Evolutionary conservation across 352 stramenopile species (phyloP).

Genomic region (Pythium oligandrum): DNA sequence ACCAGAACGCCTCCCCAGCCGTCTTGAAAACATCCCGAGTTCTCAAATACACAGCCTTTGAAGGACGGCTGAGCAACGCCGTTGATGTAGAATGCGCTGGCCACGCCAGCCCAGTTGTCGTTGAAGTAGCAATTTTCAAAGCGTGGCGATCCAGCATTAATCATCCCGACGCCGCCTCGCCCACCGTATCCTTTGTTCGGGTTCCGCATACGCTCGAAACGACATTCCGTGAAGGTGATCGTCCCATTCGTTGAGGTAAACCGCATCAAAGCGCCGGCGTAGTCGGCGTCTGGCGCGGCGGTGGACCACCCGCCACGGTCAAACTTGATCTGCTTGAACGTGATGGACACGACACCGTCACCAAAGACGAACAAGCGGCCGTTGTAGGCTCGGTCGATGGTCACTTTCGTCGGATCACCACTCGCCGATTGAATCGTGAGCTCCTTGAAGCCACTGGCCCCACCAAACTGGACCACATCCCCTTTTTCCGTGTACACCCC

Average conservation of each 20-base stretch:
- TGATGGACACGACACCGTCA: neutral
- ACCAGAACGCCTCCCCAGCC: conserved; percentile 11
- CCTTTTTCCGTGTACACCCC: conserved; percentile 1
- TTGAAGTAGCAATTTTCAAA: conserved; percentile 14
- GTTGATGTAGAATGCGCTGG: conserved; percentile 12
- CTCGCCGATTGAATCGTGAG: conserved; percentile 1
- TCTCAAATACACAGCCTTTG: conserved; percentile 17
- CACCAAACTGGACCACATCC: neutral
- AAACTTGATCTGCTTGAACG: conserved; percentile 11
- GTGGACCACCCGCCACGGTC: conserved; percentile 15
- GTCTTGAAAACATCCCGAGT: conserved; percentile 15
- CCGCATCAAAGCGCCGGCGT: conserved; percentile 12
- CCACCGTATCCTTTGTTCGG: conserved; percentile 13
- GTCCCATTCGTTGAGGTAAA: conserved; percentile 3
- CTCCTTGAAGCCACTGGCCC: neutral
- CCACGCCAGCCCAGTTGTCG: conserved; percentile 18
- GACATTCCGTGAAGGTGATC: conserved; percentile 11
- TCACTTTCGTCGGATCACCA: neutral
- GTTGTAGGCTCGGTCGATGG: conserved; percentile 5
- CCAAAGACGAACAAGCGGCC: conserved; percentile 8
- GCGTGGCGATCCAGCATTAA: conserved; percentile 8
- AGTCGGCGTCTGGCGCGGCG: conserved; percentile 4
- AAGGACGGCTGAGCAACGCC: conserved; percentile 10
- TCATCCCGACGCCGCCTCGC: conserved; percentile 10
- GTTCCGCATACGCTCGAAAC: conserved; percentile 14